phyloP scores from a whole-genome alignment of 2,329 filamentous ascomycete genomes.

The Tolypocladium tropicale region DNA sequence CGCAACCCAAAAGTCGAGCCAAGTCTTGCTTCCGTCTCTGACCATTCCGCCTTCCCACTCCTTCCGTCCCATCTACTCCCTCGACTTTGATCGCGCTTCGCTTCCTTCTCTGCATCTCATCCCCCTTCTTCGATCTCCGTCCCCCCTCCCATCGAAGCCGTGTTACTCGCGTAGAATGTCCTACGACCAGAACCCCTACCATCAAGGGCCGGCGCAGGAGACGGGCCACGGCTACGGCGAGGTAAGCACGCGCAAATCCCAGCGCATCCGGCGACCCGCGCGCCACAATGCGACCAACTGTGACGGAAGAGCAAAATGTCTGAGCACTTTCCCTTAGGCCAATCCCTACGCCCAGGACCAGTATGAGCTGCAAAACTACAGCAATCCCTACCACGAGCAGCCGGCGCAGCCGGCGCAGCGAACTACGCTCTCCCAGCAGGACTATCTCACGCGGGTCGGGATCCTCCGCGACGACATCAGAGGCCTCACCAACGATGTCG shows the following conservation, averaged over 20 bases:
- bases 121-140: neutral
- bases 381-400: conserved; percentile 19
- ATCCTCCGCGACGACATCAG: conserved; percentile 58
- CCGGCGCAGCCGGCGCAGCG: conserved; percentile 14
- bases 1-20: neutral
- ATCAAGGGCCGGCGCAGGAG: conserved; percentile 10
- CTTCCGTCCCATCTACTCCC: neutral
- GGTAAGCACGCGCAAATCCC: conserved; percentile 4
- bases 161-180: conserved; percentile 9
- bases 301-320: neutral
- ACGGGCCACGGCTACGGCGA: conserved; percentile 9
- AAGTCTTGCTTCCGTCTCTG: neutral
- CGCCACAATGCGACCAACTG: neutral
- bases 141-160: neutral
- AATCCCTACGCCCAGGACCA: conserved; percentile 8
- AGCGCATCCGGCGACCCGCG: neutral
- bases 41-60: neutral
- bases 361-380: conserved; percentile 47
- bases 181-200: conserved; percentile 12
- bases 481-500: conserved; percentile 54
- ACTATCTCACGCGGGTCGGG: conserved; percentile 59
- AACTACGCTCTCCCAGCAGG: conserved; percentile 44
- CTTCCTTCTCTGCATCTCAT: neutral
- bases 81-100: neutral
- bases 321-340: neutral